Evolutionary conservation across 163 green algal species (phyloP), one percentile per base, ranked within the genome.

Genomic region (Scenedesmus sp.): DNA sequence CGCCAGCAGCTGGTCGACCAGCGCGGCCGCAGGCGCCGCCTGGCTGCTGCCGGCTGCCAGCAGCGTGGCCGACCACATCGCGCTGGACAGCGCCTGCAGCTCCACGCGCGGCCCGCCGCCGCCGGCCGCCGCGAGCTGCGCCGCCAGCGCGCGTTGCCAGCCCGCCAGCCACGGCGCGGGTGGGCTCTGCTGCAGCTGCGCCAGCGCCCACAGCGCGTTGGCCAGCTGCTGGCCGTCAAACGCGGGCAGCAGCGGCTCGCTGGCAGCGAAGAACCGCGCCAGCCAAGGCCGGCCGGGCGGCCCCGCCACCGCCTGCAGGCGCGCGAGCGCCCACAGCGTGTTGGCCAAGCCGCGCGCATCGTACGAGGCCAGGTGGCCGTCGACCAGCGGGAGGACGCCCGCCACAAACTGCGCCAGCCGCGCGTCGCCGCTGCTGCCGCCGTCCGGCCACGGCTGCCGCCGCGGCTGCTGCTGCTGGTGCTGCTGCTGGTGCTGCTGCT

Each of bases 181-280:
- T 60, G n/a, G n/a, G n/a, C n/a, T n/a, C n/a, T n/a, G n/a, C n/a
- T n/a, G 44, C 11, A 67, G 24, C n/a, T 77, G 69, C 3, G 53
- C 22, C 24, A 60, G 2, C 22, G 39, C 42, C 54, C 69, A 77
- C 10, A 76, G 29, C 3, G 24, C 47, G 18, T 80, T 80, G 22
- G 71, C 71, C 29, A 80, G 71, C 71, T 80, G 71, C 71, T 80
- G 71, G 14, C 58, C 58, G 47, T 77, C 69, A 57, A 51, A 77
- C 53, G 45, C n/a, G 17, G 54, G 9, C 33, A 77, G n/a, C 34
- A 77, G 39, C 28, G 69, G 69, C 36, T 77, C 22, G 36, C 62
- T 70, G n/a, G 22, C 31, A 7, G 22, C 33, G 33, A 34, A 70
- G 33, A 70, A 70, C 31, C 24, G 20, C 4, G n/a, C 5, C 62